Base-by-base conservation (phyloP, 1,284 basidiomycete species). In the Inonotus hispidus region DNA sequence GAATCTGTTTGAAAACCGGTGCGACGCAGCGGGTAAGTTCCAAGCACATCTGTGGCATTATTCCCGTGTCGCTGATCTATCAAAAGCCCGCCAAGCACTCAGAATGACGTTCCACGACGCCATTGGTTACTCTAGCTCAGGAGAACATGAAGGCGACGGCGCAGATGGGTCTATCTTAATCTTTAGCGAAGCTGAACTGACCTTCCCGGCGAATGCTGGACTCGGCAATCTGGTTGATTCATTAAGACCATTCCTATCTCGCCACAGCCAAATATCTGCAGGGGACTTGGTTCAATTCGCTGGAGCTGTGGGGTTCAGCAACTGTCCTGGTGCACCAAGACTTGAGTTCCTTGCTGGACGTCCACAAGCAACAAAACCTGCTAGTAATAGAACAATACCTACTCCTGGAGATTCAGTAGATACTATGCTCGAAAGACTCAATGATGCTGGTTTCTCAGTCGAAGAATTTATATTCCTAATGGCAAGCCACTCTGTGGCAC, bases 221-320 rank as follows among this genome's bases (percentile, higher is more conserved):
- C 59, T 65, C 37, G 35, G 32, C n/a, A 60, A 62, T 47, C 39
- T 57, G 10, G 60, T 65, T 13, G 25, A 58, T 29, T 25, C 19
- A 27, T 63, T 67, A 19, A 21, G 13, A 5, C 60, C 60, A 4
- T 61, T 65, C 50, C 49, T 63, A 14, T 2, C 53, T 19, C 45
- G n/a, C 1, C 47, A 65, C 52, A 45, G 43, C 10, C 13, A 43
- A 21, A 43, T 67, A 19, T 55, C 65, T 46, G 64, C 65, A 23
- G 66, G 66, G 19, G 66, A 67, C 37, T 46, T 66, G 16, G 62
- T 67, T 19, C 66, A 67, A 46, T 66, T 67, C 39, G 66, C 65
- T n/a, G 65, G 59, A 41, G 66, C 66, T 27, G 62, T 65, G 38
- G 66, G 58, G 2, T 35, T 66, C 8, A 46, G 58, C 13, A 65